Base-by-base conservation (phyloP, 257 asterid species). In the Mentha longifolia region DNA sequence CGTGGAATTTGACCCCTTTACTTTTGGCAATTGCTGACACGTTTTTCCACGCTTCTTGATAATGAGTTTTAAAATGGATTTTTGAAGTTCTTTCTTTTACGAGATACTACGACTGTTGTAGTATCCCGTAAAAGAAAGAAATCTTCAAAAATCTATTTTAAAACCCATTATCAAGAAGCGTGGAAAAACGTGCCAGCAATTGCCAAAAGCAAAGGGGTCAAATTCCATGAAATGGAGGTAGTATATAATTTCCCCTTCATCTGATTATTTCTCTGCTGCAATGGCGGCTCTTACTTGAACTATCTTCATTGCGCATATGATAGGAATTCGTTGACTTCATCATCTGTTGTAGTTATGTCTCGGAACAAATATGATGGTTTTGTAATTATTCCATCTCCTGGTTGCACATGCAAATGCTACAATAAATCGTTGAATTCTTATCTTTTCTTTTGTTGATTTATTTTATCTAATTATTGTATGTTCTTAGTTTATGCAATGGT, bases 361-460 rank as follows among this genome's bases (percentile, higher is more conserved):
- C 43, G 9, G 42, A 35, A 74, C 58, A 33, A 45, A 39, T 55
- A 35, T 35, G 59, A 46, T 35, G 68, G 52, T 28, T 65, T 10
- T 72, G 43, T 16, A 61, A 41, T 52, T 35, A 30, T 67, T 61
- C 25, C 70, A 60, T 25, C 55, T 66, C 42, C 50, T 74, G 74
- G 54, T 68, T 47, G 58, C 20, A 52, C 74, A 39, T 64, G 67
- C 50, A 66, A 43, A 9, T 46, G 57, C 39, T 56, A 30, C 55
- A 41, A 70, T 11, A 35, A 25, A 30, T 17, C 47, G 25, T 71
- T 42, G 16, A 46, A 49, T 69, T 74, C 41, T 61, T 58, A n/a
- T 60, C 47, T 61, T 56, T 66, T 20, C 10, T 45, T 19, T 17
- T 49, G 11, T 64, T 13, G 49, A 22, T 65, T 67, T 72, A 66